phyloP scores from a whole-genome alignment of 306 rosid genomes.

The Coriaria nepalensis region DNA sequence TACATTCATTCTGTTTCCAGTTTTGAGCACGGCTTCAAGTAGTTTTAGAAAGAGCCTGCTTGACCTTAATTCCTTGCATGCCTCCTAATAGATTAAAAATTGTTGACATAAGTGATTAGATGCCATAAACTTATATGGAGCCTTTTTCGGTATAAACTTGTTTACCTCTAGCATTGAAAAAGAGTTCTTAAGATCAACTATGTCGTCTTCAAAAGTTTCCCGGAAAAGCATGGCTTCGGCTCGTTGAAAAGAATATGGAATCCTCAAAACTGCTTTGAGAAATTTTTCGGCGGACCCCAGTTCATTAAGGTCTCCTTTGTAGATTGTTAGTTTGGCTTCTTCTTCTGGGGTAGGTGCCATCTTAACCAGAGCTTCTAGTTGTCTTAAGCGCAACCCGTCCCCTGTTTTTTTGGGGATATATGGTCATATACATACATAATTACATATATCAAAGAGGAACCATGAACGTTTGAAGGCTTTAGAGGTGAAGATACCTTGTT shows the following conservation, averaged over 20 bases:
- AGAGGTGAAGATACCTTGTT: slow-evolving; percentile 48
- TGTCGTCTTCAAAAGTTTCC: slow-evolving; percentile 90
- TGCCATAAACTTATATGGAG: too few relatives aligned
- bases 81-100: slow-evolving; percentile 35
- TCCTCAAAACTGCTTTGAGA: slow-evolving; percentile 45
- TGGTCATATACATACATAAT: neutral
- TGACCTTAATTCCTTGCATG: slow-evolving; percentile 89
- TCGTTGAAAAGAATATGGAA: slow-evolving; percentile 65
- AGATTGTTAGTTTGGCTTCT: slow-evolving; percentile 53
- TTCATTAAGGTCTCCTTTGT: slow-evolving; percentile 65
- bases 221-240: slow-evolving; percentile 76
- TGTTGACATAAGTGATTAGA: too few relatives aligned
- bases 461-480: neutral
- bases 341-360: slow-evolving; percentile 88
- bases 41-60: slow-evolving; percentile 85
- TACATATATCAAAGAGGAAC: neutral
- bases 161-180: slow-evolving; percentile 90
- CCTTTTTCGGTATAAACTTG: neutral
- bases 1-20: slow-evolving; percentile 93
- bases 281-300: slow-evolving; percentile 82
- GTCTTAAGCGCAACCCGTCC: slow-evolving; percentile 52
- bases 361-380: slow-evolving; percentile 79
- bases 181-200: slow-evolving; percentile 75
- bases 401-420: slow-evolving; percentile 30
- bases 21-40: slow-evolving; percentile 84